Evolutionary conservation across 768 basidiomycete species (phyloP).

Genomic region (Leccinum ochraceum): DNA sequence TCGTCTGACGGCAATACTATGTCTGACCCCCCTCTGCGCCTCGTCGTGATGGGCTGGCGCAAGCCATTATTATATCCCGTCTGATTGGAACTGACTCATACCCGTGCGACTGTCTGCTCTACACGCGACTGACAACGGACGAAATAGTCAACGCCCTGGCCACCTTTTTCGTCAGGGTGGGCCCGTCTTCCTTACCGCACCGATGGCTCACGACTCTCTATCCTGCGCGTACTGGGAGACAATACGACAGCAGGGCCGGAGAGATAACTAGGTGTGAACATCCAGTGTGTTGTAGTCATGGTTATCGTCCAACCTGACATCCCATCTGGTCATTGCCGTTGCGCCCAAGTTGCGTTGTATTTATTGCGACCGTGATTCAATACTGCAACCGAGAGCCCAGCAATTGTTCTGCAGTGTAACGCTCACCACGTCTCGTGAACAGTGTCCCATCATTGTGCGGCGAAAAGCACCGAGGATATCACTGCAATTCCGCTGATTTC

Average conservation of each 20-base stretch:
- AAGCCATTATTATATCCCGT: conserved; percentile 7
- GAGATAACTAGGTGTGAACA: conserved; percentile 3
- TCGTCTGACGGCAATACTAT: neutral
- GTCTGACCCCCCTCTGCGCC: neutral
- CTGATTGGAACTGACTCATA: neutral
- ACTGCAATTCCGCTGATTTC: neutral
- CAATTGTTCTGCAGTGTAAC: neutral
- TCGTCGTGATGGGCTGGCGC: neutral
- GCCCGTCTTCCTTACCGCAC: neutral
- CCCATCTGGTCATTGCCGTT: conserved; percentile 1
- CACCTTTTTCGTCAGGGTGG: neutral
- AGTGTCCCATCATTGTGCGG: neutral
- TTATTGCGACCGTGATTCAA: conserved; percentile 8
- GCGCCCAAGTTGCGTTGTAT: neutral
- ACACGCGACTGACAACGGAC: conserved; percentile 13
- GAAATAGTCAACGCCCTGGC: conserved; percentile 7
- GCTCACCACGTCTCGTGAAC: neutral
- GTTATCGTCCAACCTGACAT: conserved; percentile 13
- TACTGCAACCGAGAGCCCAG: neutral
- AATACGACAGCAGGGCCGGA: neutral
- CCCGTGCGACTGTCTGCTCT: neutral
- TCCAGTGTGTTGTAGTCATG: conserved; percentile 15
- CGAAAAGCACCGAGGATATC: neutral
- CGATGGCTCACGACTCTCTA: neutral
- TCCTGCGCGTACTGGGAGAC: neutral